Conservation (phyloP, 805 yeast genomes). For the Helenozyma rhizophorensis region DNA sequence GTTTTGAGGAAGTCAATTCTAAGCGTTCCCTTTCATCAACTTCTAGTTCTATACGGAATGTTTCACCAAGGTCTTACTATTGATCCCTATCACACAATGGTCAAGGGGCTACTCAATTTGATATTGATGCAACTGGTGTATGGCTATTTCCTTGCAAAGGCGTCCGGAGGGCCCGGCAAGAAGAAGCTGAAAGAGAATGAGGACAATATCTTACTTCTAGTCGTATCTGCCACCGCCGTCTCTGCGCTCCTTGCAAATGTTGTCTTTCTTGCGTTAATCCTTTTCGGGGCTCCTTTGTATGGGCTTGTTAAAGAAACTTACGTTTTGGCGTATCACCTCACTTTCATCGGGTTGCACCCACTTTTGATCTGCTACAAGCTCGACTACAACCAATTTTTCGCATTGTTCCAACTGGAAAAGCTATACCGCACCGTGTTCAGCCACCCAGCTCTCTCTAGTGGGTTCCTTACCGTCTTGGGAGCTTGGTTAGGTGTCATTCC, state of each 20-base stretch:
- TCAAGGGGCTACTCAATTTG: constrained; percentile 23
- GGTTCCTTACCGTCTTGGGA: constrained; percentile 45
- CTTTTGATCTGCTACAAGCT: constrained; percentile 52
- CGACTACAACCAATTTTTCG: constrained; percentile 37
- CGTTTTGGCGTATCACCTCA: constrained; percentile 56
- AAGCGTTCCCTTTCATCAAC: constrained; percentile 28
- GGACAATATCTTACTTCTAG: constrained; percentile 8
- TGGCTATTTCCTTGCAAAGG: constrained; percentile 6
- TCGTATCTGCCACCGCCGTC: constrained; percentile 15
- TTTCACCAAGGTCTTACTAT: constrained; percentile 27
- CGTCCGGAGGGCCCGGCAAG: neutral
- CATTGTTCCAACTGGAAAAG: constrained; percentile 18
- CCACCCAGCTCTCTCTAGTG: constrained; percentile 25
- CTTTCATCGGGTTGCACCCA: constrained; percentile 60
- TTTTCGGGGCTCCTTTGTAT: constrained; percentile 80
- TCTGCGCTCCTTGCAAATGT: constrained; percentile 35
- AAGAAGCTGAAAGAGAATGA: constrained; percentile 2
- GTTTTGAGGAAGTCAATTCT: constrained; percentile 6
- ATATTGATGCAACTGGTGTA: constrained; percentile 22
- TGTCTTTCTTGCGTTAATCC: constrained; percentile 40
- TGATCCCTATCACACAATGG: constrained; percentile 19
- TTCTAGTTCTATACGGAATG: constrained; percentile 24
- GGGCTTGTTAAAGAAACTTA: constrained; percentile 51
- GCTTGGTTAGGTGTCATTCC: constrained; percentile 93
- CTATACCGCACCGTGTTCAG: constrained; percentile 26